Evolutionary conservation across 192 early-diverging fungal genomes (phyloP).

Genomic region (Linnemannia elongata): DNA sequence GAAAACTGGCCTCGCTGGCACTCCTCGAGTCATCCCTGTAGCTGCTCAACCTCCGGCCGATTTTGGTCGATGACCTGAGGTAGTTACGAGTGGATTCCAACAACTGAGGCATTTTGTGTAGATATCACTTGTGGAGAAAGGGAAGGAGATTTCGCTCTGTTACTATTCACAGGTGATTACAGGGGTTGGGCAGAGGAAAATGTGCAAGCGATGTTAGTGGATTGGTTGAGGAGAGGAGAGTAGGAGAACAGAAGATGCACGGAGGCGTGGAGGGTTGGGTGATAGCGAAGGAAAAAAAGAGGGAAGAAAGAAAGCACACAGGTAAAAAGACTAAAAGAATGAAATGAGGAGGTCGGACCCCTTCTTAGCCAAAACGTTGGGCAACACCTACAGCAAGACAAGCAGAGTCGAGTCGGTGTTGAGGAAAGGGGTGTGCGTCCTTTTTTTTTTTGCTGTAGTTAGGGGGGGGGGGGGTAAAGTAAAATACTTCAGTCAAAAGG

Average conservation of each 20-base stretch:
- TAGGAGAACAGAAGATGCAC: background rate
- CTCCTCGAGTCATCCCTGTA: constrained; percentile 39
- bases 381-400: constrained; percentile 6
- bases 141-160: background rate
- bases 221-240: background rate
- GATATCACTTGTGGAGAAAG: background rate
- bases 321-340: background rate
- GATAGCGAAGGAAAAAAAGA: background rate
- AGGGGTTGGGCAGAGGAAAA: background rate
- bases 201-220: background rate
- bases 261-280: background rate
- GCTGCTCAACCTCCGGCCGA: constrained; percentile 38
- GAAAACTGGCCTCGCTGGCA: constrained; percentile 41
- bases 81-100: constrained; percentile 48
- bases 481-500: background rate
- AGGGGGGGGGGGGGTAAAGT: background rate
- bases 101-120: constrained; percentile 31
- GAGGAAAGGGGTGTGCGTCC: background rate
- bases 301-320: background rate
- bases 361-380: background rate
- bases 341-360: background rate
- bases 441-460: background rate
- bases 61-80: constrained; percentile 39
- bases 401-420: background rate
- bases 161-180: background rate